These are phyloP conservation scores for Ophiostoma sp. DNA, from an alignment of 2,329 filamentous ascomycete genomes.

Conservation along the genomic window DNA sequence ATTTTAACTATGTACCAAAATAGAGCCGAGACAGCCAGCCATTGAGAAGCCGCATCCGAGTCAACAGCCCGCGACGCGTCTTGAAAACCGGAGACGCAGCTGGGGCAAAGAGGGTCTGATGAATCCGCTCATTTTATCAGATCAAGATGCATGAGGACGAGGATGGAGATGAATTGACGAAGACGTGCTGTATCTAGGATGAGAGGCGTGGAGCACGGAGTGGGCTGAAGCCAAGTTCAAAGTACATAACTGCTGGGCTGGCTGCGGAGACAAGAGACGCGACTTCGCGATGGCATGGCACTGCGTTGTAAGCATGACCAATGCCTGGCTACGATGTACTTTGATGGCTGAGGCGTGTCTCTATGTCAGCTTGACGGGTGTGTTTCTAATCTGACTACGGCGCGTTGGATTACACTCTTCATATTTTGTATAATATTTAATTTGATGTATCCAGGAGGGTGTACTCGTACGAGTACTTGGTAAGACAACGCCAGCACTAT, in stretches of 20 bases:
- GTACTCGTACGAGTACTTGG: too few relatives aligned
- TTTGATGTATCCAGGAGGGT: too few relatives aligned
- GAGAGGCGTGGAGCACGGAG: not conserved
- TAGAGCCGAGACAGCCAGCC: not conserved
- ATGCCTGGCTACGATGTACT: not conserved
- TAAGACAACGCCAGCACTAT: slow-evolving; percentile 15
- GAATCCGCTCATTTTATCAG: slow-evolving; percentile 22
- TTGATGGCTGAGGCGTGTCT: not conserved
- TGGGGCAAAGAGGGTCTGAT: not conserved
- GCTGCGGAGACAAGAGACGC: not conserved
- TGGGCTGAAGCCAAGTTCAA: not conserved
- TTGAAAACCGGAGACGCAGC: slow-evolving; percentile 7
- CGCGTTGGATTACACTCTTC: too few relatives aligned
- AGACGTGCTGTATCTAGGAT: not conserved
- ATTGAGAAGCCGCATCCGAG: not conserved
- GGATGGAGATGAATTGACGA: too few relatives aligned
- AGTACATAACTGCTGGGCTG: not conserved
- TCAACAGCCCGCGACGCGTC: slow-evolving; percentile 16
- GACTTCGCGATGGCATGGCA: not conserved
- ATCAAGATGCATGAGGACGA: slow-evolving; percentile 18
- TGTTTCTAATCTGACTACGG: not conserved
- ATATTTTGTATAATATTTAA: not conserved
- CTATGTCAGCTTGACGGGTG: not conserved
- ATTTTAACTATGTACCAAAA: not conserved
- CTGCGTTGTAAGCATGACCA: not conserved